Evolutionary conservation across 345 rosid species (phyloP).

Genomic region (Moricandia arvensis): DNA sequence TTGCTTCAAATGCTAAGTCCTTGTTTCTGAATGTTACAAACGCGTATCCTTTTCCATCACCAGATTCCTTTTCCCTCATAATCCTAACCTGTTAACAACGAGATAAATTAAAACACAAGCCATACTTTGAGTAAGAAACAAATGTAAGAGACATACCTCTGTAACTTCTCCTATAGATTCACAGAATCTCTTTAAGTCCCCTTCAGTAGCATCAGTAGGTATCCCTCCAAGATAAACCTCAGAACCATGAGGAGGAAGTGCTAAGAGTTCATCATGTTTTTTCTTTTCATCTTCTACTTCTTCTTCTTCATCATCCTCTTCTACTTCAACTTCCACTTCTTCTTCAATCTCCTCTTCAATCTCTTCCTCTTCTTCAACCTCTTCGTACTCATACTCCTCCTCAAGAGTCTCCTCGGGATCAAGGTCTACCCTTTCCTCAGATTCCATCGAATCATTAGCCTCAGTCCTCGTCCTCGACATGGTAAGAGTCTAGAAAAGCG

Average conservation of each 20-base stretch:
- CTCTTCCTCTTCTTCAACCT: conserved; percentile 72
- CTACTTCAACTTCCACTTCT: conserved; percentile 55
- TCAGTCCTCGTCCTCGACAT: conserved; percentile 78
- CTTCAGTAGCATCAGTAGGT: conserved; percentile 70
- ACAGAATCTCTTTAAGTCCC: conserved; percentile 68
- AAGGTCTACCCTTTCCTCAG: conserved; percentile 69
- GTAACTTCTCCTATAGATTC: conserved; percentile 80
- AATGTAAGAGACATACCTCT: conserved; percentile 49
- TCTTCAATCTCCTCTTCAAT: conserved; percentile 53
- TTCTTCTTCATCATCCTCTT: conserved; percentile 32
- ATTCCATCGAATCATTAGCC: conserved; percentile 46
- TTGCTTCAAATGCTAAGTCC: conserved; percentile 79
- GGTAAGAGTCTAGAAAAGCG: conserved; percentile 65
- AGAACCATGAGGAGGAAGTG: conserved; percentile 92
- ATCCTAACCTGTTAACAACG: conserved; percentile 64
- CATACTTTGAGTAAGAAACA: not conserved
- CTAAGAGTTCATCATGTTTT: conserved; percentile 66
- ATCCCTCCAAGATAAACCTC: conserved; percentile 87
- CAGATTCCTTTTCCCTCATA: conserved; percentile 80
- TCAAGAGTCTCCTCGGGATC: conserved; percentile 70
- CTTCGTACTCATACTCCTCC: conserved; percentile 83
- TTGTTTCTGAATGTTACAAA: conserved; percentile 80
- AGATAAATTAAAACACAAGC: no score
- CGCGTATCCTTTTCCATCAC: conserved; percentile 76
- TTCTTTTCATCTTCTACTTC: conserved; percentile 57